Percentiles rank a stretch among this genome's conserved stretches.
Evolutionary conservation across 2,329 filamentous ascomycete genomes (phyloP).

Genomic region (Ophiostoma australiae): DNA sequence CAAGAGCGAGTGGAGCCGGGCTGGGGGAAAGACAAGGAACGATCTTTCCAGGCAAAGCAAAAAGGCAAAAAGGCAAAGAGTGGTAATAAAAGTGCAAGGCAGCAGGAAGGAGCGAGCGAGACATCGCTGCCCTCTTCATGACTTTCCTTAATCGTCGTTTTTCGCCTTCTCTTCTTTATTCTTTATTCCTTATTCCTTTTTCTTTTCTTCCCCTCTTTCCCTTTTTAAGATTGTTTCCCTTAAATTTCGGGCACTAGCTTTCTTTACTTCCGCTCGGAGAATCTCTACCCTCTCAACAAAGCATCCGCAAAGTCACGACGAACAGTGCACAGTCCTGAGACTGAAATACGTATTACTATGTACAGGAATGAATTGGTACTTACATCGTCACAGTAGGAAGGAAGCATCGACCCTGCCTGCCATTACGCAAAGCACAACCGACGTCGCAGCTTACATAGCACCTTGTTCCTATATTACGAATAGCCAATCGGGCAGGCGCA

Average conservation of each 20-base stretch:
- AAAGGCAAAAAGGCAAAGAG: too few species aligned
- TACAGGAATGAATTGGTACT: too few species aligned
- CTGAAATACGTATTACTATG: background rate
- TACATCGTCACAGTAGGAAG: too few species aligned
- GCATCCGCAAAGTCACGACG: too few species aligned
- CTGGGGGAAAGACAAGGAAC: background rate
- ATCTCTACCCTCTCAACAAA: background rate
- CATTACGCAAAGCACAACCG: background rate
- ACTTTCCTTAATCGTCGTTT: background rate
- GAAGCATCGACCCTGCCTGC: background rate
- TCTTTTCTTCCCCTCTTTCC: background rate
- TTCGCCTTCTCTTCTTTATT: background rate
- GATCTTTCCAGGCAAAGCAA: background rate
- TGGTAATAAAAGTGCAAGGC: too few species aligned
- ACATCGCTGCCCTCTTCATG: background rate
- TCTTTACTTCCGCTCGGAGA: background rate
- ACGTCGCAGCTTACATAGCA: background rate
- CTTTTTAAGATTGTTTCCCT: background rate
- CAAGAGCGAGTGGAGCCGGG: background rate
- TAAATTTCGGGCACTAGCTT: background rate
- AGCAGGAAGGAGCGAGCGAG: background rate
- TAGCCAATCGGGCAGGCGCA: background rate
- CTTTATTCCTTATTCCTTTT: background rate
- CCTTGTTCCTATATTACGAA: background rate
- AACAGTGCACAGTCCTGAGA: too few species aligned